These are phyloP conservation scores for Didymella pomorum DNA, from an alignment of 2,329 filamentous ascomycete genomes.

Conservation along the genomic window DNA sequence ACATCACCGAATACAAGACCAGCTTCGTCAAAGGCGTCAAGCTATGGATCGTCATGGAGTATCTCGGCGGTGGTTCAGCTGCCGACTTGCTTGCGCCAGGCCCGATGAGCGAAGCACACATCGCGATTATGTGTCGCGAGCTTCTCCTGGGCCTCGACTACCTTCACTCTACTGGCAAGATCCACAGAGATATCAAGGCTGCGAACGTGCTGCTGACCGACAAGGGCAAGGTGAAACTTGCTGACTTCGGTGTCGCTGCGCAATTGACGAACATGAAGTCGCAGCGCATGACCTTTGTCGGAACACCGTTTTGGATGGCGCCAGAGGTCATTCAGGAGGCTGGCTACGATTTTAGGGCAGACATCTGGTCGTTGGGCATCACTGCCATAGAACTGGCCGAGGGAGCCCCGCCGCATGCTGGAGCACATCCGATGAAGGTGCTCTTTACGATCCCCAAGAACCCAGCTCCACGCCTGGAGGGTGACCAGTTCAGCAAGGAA, in stretches of 20 bases:
- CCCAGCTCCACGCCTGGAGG: constrained; percentile 82
- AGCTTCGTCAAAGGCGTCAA: constrained; percentile 97
- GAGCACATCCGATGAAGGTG: constrained; percentile 98
- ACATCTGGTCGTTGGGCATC: constrained; percentile 97
- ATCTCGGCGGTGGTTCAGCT: constrained; percentile 91
- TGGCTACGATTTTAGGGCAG: constrained; percentile 96
- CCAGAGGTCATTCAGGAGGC: constrained; percentile 98
- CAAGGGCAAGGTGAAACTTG: constrained; percentile 89
- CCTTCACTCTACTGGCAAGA: constrained; percentile 91
- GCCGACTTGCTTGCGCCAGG: constrained; percentile 93
- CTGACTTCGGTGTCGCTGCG: constrained; percentile 95
- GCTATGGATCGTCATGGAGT: constrained; percentile 99
- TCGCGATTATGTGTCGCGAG: constrained; percentile 93
- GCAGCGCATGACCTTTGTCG: constrained; percentile 95
- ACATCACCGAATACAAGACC: constrained; percentile 94
- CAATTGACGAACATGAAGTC: constrained; percentile 98
- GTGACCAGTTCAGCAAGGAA: constrained; percentile 79
- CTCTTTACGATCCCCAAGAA: constrained; percentile 96
- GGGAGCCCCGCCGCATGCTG: constrained; percentile 91
- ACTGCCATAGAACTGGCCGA: constrained; percentile 91
- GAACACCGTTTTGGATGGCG: constrained; percentile 95
- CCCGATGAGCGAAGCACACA: constrained; percentile 85
- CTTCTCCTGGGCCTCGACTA: constrained; percentile 91
- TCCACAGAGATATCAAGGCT: constrained; percentile 96
- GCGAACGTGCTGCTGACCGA: constrained; percentile 95